These are phyloP conservation scores for Boletellus deceptivus DNA, from an alignment of 1,284 basidiomycete species.

Conservation along the genomic window DNA sequence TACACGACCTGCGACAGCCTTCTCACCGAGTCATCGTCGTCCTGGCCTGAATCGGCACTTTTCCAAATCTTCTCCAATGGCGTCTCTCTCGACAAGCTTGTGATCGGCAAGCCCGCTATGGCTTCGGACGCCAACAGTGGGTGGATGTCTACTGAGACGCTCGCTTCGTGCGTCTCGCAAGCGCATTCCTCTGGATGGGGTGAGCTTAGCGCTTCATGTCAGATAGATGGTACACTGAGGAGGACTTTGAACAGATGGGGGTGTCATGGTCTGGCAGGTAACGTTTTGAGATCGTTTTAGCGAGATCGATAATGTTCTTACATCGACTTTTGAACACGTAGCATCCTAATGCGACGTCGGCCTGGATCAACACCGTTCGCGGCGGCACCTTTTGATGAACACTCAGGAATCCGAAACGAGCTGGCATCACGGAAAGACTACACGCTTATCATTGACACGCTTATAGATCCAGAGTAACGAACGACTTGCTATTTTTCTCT, in stretches of 20 bases:
- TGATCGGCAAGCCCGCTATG: conserved; percentile 2
- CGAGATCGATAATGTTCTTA: not conserved
- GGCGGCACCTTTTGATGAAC: not conserved
- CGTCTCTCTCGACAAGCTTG: not conserved
- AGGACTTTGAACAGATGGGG: not conserved
- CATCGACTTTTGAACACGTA: not conserved
- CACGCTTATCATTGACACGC: too few relatives aligned
- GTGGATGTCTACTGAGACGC: conserved; percentile 48
- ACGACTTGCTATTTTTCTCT: too few relatives aligned
- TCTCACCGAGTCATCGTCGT: not conserved
- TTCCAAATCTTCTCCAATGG: not conserved
- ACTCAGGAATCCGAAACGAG: too few relatives aligned
- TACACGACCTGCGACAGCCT: not conserved
- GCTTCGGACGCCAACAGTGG: conserved; percentile 29
- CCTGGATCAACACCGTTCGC: not conserved
- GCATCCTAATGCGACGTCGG: not conserved
- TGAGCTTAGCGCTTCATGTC: not conserved
- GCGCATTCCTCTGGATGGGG: conserved; percentile 3
- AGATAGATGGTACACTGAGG: not conserved
- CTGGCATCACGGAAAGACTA: too few relatives aligned
- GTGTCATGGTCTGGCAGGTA: conserved; percentile 10
- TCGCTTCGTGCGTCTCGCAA: conserved; percentile 23
- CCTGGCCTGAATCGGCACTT: not conserved
- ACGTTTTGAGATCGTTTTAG: not conserved
- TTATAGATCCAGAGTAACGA: too few relatives aligned